Base-by-base conservation (phyloP, 2,329 filamentous ascomycete genomes). In the Fusarium piperis region DNA sequence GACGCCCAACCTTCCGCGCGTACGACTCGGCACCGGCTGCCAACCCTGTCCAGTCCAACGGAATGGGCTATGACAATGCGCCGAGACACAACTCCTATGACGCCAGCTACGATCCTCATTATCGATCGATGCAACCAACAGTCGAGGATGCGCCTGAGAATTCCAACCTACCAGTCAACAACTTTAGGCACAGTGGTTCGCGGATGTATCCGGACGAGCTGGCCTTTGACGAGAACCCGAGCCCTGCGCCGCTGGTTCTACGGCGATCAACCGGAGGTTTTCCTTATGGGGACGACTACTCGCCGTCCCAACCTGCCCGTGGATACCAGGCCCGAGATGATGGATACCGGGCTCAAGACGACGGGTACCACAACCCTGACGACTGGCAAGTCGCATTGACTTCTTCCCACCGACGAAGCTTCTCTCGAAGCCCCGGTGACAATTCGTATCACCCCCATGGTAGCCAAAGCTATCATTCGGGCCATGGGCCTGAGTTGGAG, bases 71-170 rank as follows among this genome's bases (percentile, higher is more conserved):
- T 44, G 76, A 80, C 59, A 76, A 81, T 1, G 74, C 82, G 1
- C 81, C 83, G 3, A 83, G 84, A 41, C 85, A 88, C 59, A 82
- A 85, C 60, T 86, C 88, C 1, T 87, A 87, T 63, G 87, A 90
- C 67, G 76, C 79, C 30, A 78, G 72, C 5, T 83, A 86, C 33
- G 86, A 86, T 59, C 74, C 79, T 38, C 85, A 85, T 41, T 81
- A 83, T 74, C 83, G 84, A 64, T 85, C 86, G 1, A 86, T 89
- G 87, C 89, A 90, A 73, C 88, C 87, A 3, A 91, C 87, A 8
- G 89, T 90, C 7, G 90, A 92, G 76, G 90, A 92, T 69, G 88
- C 86, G 7, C 89, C 90, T 5, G 89, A 90, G 55, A 86, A 87
- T 1, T 82, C 84, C 1, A 72, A 72, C 5, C 66, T 64, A 9